Conservation (phyloP, 2,329 filamentous ascomycete species). For the Didymella exigua region DNA sequence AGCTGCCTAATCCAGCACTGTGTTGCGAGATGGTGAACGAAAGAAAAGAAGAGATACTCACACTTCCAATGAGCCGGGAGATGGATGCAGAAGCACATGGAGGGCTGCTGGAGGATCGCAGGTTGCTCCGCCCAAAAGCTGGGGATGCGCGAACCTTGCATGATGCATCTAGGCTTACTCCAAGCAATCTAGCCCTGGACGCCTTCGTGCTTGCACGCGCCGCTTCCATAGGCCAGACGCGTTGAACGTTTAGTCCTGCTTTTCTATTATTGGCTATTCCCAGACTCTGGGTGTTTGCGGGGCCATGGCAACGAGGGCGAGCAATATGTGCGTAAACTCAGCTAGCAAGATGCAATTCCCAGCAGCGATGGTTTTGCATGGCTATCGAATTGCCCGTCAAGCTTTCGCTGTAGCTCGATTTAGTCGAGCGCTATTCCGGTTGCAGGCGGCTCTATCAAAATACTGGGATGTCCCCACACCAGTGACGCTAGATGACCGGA, state of each 20-base stretch:
- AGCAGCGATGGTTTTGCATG: neutral
- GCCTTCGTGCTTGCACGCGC: slow-evolving; percentile 20
- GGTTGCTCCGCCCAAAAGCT: slow-evolving; percentile 7
- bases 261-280: slow-evolving; percentile 3
- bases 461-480: slow-evolving; percentile 5
- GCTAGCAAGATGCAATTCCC: neutral
- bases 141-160: slow-evolving; percentile 16
- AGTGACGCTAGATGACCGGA: slow-evolving; percentile 15
- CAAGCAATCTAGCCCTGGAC: slow-evolving; percentile 19
- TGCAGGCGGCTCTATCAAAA: slow-evolving; percentile 5
- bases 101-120: neutral
- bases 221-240: slow-evolving; percentile 22
- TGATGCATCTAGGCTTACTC: slow-evolving; percentile 10
- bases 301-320: slow-evolving; percentile 4
- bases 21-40: neutral
- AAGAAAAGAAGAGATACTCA: too few relatives aligned
- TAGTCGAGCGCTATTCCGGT: slow-evolving; percentile 7
- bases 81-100: neutral
- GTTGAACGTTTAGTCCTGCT: neutral
- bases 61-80: neutral
- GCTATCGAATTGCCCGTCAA: neutral
- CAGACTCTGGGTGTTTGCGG: neutral
- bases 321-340: neutral
- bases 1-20: neutral
- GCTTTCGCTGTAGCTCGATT: neutral